Conservation (phyloP, 495 filamentous ascomycete species). For the Penicillium paxilli region DNA sequence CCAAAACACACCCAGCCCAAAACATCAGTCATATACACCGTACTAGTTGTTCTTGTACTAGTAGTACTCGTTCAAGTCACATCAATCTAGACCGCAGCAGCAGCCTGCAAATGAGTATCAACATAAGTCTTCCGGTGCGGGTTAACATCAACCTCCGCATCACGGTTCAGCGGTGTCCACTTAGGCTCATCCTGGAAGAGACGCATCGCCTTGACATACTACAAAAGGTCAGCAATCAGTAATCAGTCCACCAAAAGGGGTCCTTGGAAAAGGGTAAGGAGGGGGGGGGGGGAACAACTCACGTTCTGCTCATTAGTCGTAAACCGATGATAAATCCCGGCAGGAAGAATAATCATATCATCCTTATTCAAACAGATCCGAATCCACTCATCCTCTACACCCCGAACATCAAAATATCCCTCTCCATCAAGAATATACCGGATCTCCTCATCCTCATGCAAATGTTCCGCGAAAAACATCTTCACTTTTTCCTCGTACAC, state of each 20-base stretch:
- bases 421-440: constrained; percentile 89
- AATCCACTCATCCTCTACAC: constrained; percentile 74
- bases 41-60: too few relatives aligned
- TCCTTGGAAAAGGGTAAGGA: too few relatives aligned
- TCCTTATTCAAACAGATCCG: constrained; percentile 73
- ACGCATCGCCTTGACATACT: constrained; percentile 96
- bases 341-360: constrained; percentile 81
- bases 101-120: constrained; percentile 27
- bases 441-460: constrained; percentile 99
- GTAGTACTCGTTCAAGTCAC: too few relatives aligned
- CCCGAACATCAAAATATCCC: constrained; percentile 93
- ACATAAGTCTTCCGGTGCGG: constrained; percentile 75
- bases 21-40: too few relatives aligned
- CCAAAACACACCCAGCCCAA: too few relatives aligned
- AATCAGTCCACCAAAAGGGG: not conserved
- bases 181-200: constrained; percentile 99
- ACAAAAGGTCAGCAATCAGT: constrained; percentile 17
- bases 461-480: constrained; percentile 89
- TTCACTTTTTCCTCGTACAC: constrained; percentile 84
- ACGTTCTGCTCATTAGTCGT: constrained; percentile 92
- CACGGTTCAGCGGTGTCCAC: constrained; percentile 92
- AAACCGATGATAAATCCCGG: constrained; percentile 97
- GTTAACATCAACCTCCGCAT: constrained; percentile 75
- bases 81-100: constrained; percentile 22
- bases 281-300: too few relatives aligned